Evolutionary conservation across 1,139 yeast genomes (phyloP), one percentile per base, ranked within the genome.

Genomic region (Torulaspora pretoriensis): DNA sequence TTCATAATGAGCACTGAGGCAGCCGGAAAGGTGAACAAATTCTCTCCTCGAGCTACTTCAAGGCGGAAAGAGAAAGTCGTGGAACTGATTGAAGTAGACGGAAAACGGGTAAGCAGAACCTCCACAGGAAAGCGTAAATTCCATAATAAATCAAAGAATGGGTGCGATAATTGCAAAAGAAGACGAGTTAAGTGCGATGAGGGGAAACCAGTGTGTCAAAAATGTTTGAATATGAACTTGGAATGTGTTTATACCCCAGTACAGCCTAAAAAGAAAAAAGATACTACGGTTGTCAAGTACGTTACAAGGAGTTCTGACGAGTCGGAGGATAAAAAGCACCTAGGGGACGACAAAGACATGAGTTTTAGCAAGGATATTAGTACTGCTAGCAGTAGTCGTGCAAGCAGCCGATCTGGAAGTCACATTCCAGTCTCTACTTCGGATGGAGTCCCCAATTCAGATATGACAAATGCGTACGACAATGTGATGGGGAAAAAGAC

Each of bases 141-240:
- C 63, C 97, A 90, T 61, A 86, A 81, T 51, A 90, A 90, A 65
- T 85, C 95, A 27, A 74, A 95, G 48, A 78, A 79, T 42, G 97
- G 97, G 0, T 90, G 97, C 65, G 76, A 81, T 35, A 86, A 95
- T 1, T 90, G 97, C 67, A 90, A 90, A 61, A 75, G 78, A 54
- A 75, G 97, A 56, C 71, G 97, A 44, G 96, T 90, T 38, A 90
- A 90, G 62, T 90, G 97, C 70, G 97, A 90, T 63, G 97, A 90
- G 64, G 71, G 73, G 0, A 83, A 80, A 54, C 97, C 97, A 0
- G 63, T 71, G 12, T 90, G 97, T 64, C 72, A 71, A 24, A 88
- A 88, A 65, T 90, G 97, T 65, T 68, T 72, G 46, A 81, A 85
- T 53, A 76, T 89, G 78, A 83, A 83, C 31, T 71, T 90, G 31